Conservation (phyloP, 164 flowering plant genomes). For the Macadamia tetraphylla region DNA sequence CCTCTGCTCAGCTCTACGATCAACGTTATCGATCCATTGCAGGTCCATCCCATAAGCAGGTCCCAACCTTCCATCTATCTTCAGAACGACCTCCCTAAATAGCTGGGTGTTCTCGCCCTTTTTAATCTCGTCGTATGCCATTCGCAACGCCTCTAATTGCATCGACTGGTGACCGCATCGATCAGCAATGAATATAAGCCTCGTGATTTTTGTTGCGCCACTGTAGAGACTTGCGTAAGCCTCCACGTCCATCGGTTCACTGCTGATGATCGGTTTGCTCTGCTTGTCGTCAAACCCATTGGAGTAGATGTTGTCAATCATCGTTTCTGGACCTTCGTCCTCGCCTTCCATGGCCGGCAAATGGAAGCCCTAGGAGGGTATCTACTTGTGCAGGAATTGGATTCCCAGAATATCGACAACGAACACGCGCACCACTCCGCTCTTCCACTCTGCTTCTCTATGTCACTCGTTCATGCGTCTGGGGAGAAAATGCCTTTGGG, state of each 20-base stretch:
- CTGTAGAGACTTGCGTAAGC: conserved; percentile 70
- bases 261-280: conserved; percentile 47
- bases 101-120: conserved; percentile 81
- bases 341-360: conserved; percentile 43
- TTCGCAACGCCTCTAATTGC: conserved; percentile 77
- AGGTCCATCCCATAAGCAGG: conserved; percentile 47
- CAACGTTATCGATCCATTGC: conserved; percentile 65
- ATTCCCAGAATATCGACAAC: too few relatives aligned
- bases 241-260: conserved; percentile 85
- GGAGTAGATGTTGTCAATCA: conserved; percentile 47
- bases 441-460: too few relatives aligned
- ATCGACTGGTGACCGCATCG: conserved; percentile 47
- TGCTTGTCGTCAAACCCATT: conserved; percentile 40
- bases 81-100: conserved; percentile 64
- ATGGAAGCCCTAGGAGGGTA: neutral
- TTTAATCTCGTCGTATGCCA: conserved; percentile 90
- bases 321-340: conserved; percentile 33
- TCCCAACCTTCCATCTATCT: conserved; percentile 73
- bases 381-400: too few relatives aligned
- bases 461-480: too few relatives aligned
- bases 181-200: conserved; percentile 83
- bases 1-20: conserved; percentile 64
- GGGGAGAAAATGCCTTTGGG: too few relatives aligned
- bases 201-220: conserved; percentile 71
- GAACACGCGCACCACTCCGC: too few relatives aligned